These are phyloP conservation scores for Hemileia vastatrix DNA, from an alignment of 1,284 basidiomycete genomes.

Conservation along the genomic window DNA sequence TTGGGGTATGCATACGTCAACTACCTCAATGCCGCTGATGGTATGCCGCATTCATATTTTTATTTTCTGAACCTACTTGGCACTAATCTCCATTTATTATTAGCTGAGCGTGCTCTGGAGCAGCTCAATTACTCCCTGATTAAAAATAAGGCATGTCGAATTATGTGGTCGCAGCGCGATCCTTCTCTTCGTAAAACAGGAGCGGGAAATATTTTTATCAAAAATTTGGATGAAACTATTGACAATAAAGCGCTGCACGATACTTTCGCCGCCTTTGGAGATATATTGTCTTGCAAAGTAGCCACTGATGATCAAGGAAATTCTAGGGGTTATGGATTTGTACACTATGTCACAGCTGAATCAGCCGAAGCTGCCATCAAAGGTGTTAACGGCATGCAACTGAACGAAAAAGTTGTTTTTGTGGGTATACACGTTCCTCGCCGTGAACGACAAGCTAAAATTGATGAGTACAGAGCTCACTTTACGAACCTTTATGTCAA, in stretches of 20 bases:
- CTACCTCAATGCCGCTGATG: constrained; percentile 91
- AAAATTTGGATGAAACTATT: constrained; percentile 94
- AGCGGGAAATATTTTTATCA: constrained; percentile 99
- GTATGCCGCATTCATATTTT: constrained; percentile 48
- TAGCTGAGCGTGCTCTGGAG: constrained; percentile 94
- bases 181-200: constrained; percentile 98
- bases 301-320: constrained; percentile 79
- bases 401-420: constrained; percentile 99
- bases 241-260: constrained; percentile 99
- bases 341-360: constrained; percentile 97
- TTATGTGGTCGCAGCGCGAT: constrained; percentile 99
- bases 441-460: constrained; percentile 89
- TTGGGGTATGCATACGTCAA: constrained; percentile 99
- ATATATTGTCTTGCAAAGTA: constrained; percentile 99
- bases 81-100: background rate
- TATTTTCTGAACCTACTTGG: constrained; percentile 9
- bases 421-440: constrained; percentile 89
- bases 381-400: constrained; percentile 96
- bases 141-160: constrained; percentile 96
- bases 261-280: constrained; percentile 97
- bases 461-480: constrained; percentile 91
- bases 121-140: constrained; percentile 99
- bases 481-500: constrained; percentile 99
- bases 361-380: constrained; percentile 94
- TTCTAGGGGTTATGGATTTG: constrained; percentile 94